These are phyloP conservation scores for Raffaelea arxii DNA, from an alignment of 2,329 filamentous ascomycete species.

Conservation along the genomic window DNA sequence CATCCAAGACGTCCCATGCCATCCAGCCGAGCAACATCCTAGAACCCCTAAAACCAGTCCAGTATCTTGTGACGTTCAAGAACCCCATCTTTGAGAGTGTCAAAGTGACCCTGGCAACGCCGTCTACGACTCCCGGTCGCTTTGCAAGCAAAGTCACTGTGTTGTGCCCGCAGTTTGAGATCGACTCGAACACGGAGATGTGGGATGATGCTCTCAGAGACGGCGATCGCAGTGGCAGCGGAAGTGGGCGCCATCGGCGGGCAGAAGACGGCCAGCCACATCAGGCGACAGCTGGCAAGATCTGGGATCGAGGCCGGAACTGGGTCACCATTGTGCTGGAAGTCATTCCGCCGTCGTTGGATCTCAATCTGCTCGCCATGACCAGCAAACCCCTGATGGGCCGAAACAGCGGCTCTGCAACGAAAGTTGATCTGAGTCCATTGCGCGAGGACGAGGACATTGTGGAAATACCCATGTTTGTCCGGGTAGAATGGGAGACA, in stretches of 20 bases:
- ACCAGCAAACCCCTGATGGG: constrained; percentile 18
- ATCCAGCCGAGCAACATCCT: constrained; percentile 24
- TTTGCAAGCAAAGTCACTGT: constrained; percentile 78
- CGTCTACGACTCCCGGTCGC: constrained; percentile 65
- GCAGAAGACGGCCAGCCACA: constrained; percentile 35
- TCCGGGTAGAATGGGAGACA: constrained; percentile 81
- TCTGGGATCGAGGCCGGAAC: constrained; percentile 91
- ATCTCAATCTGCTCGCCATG: constrained; percentile 24
- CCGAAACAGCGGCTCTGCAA: constrained; percentile 16
- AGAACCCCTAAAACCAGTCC: constrained; percentile 52
- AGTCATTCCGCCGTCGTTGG: constrained; percentile 58
- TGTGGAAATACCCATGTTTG: constrained; percentile 88
- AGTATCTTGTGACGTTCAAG: constrained; percentile 82
- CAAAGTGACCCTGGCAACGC: constrained; percentile 78
- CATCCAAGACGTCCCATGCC: constrained; percentile 14
- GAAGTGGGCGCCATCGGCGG: constrained; percentile 25
- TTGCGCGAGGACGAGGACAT: constrained; percentile 51
- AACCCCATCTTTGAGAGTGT: constrained; percentile 93
- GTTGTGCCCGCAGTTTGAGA: constrained; percentile 86
- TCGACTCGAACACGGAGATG: constrained; percentile 81
- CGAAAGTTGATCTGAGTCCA: constrained; percentile 30
- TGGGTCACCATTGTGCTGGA: constrained; percentile 94
- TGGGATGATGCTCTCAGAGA: constrained; percentile 80
- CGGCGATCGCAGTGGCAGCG: constrained; percentile 24
- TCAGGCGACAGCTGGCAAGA: constrained; percentile 77